Conservation (phyloP, 352 stramenopile species). For the Pythium chondricola region DNA sequence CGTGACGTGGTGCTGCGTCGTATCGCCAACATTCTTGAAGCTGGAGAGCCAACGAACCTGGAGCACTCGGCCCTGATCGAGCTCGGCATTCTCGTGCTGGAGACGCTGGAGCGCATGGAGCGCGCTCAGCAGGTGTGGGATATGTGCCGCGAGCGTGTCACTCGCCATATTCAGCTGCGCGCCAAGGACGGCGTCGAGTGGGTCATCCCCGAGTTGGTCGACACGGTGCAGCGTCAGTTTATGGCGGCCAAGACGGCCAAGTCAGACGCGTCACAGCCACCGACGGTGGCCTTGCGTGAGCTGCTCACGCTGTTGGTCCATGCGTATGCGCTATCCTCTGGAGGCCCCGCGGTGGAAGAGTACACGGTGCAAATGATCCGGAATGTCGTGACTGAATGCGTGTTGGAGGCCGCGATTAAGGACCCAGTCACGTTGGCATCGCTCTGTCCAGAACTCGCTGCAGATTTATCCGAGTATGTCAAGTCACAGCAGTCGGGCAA, state of each 20-base stretch:
- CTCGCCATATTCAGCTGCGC: constrained; percentile 44
- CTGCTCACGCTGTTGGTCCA: constrained; percentile 55
- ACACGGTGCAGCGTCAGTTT: constrained; percentile 50
- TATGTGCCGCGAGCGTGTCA: constrained; percentile 35
- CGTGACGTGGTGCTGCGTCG: constrained; percentile 68
- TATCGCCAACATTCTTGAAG: constrained; percentile 62
- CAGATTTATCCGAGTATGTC: not conserved
- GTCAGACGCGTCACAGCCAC: not conserved
- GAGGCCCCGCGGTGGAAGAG: constrained; percentile 41
- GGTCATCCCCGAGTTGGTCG: constrained; percentile 65
- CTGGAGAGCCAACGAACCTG: constrained; percentile 41
- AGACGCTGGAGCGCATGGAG: constrained; percentile 74
- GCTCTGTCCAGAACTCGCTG: constrained; percentile 3
- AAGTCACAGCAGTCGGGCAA: not conserved
- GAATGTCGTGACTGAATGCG: constrained; percentile 36
- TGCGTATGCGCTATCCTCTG: constrained; percentile 52
- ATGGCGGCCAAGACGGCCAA: constrained; percentile 8
- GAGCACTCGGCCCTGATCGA: constrained; percentile 61
- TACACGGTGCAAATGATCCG: constrained; percentile 65
- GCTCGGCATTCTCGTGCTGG: constrained; percentile 64
- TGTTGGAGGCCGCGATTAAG: constrained; percentile 28
- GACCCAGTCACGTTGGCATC: not conserved
- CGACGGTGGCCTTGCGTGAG: constrained; percentile 23
- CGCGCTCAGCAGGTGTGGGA: constrained; percentile 39
- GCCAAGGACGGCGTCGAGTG: constrained; percentile 46